A percentile compares a stretch with the other conserved stretches of the same genome.
These are phyloP conservation scores for Neofusicoccum cordaticola DNA, from an alignment of 2,329 filamentous ascomycete genomes.

Conservation along the genomic window DNA sequence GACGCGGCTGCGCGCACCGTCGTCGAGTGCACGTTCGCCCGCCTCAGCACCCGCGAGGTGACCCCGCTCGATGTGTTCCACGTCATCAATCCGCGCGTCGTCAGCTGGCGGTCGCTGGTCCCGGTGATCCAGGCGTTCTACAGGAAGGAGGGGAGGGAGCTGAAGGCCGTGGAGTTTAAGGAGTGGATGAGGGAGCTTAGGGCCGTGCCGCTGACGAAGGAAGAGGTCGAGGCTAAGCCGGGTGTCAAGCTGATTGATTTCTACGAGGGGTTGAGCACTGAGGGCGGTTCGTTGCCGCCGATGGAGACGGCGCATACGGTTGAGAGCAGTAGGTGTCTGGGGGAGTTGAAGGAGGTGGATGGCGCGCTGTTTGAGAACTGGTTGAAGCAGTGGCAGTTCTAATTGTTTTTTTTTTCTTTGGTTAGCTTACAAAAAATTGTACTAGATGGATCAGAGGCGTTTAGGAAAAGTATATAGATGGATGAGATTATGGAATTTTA, in stretches of 20 bases:
- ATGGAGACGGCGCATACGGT: slow-evolving; percentile 1
- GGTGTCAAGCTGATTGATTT: slow-evolving; percentile 21
- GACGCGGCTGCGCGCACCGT: slow-evolving; percentile 8
- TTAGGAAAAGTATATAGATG: no score
- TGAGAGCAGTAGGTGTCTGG: neutral
- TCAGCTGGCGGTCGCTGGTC: slow-evolving; percentile 15
- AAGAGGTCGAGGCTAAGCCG: slow-evolving; percentile 16
- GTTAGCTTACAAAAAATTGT: no score
- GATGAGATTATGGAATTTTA: no score
- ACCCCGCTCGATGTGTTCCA: slow-evolving; percentile 9
- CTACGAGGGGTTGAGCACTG: slow-evolving; percentile 13
- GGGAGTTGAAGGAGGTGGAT: slow-evolving; percentile 12
- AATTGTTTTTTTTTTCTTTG: neutral
- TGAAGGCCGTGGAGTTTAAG: neutral
- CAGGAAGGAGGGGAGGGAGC: neutral
- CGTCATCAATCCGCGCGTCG: slow-evolving; percentile 17
- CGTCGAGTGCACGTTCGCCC: neutral
- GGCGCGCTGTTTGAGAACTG: slow-evolving; percentile 9
- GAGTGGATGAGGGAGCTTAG: slow-evolving; percentile 18
- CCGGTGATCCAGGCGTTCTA: slow-evolving; percentile 7
- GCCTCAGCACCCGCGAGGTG: neutral
- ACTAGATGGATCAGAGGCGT: no score
- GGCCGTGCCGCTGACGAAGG: slow-evolving; percentile 9
- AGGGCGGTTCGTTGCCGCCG: slow-evolving; percentile 9
- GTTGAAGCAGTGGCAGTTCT: slow-evolving; percentile 16